Evolutionary conservation across 441 rosid species (phyloP), one percentile per base, ranked within the genome.

Genomic region (Rhodomyrtus psidioides): DNA sequence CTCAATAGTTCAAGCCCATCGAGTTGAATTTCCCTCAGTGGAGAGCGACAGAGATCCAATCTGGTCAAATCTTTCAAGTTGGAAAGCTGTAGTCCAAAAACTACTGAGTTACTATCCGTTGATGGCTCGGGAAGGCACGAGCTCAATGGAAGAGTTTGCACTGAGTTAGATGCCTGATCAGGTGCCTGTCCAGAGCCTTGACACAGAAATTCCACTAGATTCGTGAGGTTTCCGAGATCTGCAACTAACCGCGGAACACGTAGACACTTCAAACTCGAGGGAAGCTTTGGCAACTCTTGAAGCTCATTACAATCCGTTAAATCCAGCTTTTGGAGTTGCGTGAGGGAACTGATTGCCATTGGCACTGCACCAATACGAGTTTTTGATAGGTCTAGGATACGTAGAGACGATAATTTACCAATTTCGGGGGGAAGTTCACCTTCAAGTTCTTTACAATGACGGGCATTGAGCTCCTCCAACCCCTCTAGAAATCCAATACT

Each of bases 401-500:
- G 7, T 27, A 0, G 70, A 17, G 44, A 62, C 6, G 3, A 62
- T 0, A 62, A 4, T 9, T 5, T 0, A 0, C 75, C 13, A 4
- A 30, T 30, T 30, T 0, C 3, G 4, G 1, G 9, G 6, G 13
- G 44, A 5, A 62, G 44, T 30, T 62, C 44, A 2, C 44, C 24
- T 2, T 3, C 44, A 4, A 62, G 75, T 8, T 62, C 3, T 30
- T 0, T 0, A 2, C 24, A 8, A 62, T 0, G 0, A 0, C 0
- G 1, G 1, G 6, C 75, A 30, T 8, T 0, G 3, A 62, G 14
- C 46, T 28, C 1, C 26, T 62, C 8, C 55, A 54, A 54, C 8
- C 55, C 16, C 55, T 16, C 55, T 16, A 53, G 55, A 21, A 16
- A 1, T 53, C 21, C 55, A 15, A 53, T 16, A 16, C 21, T 6